Evolutionary conservation across 768 basidiomycete genomes (phyloP).

Genomic region (Lactifluus piperatus): DNA sequence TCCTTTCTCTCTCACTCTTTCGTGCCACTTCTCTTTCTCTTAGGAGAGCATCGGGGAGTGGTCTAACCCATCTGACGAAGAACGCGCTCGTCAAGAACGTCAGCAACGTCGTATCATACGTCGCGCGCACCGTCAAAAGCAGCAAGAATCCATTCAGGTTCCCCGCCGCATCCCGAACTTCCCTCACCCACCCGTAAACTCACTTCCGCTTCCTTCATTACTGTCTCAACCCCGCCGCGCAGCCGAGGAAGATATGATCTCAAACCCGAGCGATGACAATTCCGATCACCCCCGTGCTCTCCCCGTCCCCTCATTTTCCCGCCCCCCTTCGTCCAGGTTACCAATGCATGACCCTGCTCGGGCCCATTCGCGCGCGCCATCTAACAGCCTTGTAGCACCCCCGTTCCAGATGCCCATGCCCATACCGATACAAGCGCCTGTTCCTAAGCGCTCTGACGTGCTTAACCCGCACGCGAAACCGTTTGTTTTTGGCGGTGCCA

Average conservation of each 20-base stretch:
- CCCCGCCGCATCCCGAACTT: constrained; percentile 73
- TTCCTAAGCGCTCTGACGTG: constrained; percentile 24
- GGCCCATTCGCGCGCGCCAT: constrained; percentile 47
- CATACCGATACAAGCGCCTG: constrained; percentile 13
- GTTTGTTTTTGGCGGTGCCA: constrained; percentile 59
- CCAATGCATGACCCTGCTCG: constrained; percentile 52
- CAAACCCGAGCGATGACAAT: constrained; percentile 81
- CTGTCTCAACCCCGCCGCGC: constrained; percentile 27
- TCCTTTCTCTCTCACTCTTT: constrained; percentile 9
- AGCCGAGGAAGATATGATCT: constrained; percentile 59
- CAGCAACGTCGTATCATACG: constrained; percentile 52
- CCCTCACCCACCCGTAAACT: constrained; percentile 59
- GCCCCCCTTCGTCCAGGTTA: constrained; percentile 48
- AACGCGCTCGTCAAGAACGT: constrained; percentile 63
- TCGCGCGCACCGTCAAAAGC: constrained; percentile 36
- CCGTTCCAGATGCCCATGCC: constrained; percentile 17
- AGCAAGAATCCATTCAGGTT: constrained; percentile 33
- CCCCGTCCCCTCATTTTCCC: neutral
- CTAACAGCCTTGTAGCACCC: constrained; percentile 15
- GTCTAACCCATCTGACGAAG: constrained; percentile 89
- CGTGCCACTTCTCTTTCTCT: constrained; percentile 6
- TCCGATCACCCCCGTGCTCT: constrained; percentile 9
- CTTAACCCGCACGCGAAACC: constrained; percentile 80
- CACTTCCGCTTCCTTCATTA: constrained; percentile 30
- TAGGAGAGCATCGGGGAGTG: constrained; percentile 76